Evolutionary conservation across 768 basidiomycete genomes (phyloP).

Genomic region (Gyrodon lividus): DNA sequence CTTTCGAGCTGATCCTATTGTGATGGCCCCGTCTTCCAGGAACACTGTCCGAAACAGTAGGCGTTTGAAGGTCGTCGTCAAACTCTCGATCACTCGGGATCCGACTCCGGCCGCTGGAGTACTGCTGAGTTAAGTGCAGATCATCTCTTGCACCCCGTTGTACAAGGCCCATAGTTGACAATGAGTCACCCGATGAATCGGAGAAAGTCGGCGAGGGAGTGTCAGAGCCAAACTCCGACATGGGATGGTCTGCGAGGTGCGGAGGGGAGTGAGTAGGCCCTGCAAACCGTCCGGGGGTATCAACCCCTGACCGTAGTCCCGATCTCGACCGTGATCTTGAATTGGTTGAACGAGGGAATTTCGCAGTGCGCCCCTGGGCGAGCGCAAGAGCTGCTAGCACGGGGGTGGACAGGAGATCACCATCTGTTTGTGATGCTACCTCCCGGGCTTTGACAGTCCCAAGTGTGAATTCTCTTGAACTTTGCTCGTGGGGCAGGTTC

Average conservation of each 20-base stretch:
- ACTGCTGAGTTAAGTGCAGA: constrained; percentile 39
- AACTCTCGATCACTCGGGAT: constrained; percentile 61
- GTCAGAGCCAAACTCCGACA: constrained; percentile 35
- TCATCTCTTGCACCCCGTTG: constrained; percentile 55
- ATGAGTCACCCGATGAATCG: constrained; percentile 38
- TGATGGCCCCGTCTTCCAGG: constrained; percentile 16
- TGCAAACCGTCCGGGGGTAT: constrained; percentile 61
- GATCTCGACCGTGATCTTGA: constrained; percentile 36
- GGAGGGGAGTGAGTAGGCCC: constrained; percentile 51
- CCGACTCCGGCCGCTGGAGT: constrained; percentile 47
- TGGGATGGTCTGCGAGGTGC: constrained; percentile 18
- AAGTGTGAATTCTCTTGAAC: constrained; percentile 7
- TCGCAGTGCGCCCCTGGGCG: constrained; percentile 31
- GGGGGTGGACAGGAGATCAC: constrained; percentile 27
- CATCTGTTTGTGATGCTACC: constrained; percentile 23
- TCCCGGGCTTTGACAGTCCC: constrained; percentile 33
- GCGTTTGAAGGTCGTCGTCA: constrained; percentile 61
- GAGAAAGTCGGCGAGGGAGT: constrained; percentile 37
- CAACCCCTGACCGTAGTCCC: constrained; percentile 55
- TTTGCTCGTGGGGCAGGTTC: constrained; percentile 17
- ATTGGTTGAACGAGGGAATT: constrained; percentile 21
- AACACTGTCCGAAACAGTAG: constrained; percentile 46
- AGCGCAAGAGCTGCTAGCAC: constrained; percentile 34
- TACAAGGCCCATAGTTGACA: constrained; percentile 33
- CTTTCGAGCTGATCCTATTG: constrained; percentile 12